These are phyloP conservation scores for Globisporangium nagaii DNA, from an alignment of 352 stramenopile genomes.

Conservation along the genomic window DNA sequence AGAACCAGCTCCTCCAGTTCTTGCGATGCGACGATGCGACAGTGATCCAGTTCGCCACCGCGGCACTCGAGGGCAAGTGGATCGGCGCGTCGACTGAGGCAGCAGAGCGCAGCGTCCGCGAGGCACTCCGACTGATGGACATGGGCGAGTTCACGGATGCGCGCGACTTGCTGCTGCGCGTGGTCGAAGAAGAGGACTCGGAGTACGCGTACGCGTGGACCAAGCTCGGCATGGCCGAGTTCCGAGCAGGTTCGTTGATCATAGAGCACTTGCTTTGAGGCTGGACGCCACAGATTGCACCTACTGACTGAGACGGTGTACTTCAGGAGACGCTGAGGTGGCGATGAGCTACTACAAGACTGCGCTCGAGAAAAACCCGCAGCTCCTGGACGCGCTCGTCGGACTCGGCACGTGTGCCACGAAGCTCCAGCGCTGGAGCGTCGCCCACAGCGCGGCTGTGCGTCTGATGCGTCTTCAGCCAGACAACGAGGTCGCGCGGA, in stretches of 20 bases:
- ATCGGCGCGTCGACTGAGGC: constrained; percentile 44
- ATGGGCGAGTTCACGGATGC: constrained; percentile 30
- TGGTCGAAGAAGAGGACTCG: constrained; percentile 37
- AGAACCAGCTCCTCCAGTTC: constrained; percentile 58
- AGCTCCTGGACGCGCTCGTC: constrained; percentile 61
- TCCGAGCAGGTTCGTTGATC: constrained; percentile 37
- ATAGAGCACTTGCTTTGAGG: no score
- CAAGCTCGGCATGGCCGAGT: constrained; percentile 67
- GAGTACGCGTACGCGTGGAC: constrained; percentile 68
- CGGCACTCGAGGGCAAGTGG: constrained; percentile 70
- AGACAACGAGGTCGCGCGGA: constrained; percentile 48
- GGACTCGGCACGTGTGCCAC: constrained; percentile 72
- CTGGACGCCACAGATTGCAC: background rate
- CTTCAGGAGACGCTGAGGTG: constrained; percentile 38
- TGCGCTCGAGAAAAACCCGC: constrained; percentile 61
- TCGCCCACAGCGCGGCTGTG: constrained; percentile 49
- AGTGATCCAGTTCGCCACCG: constrained; percentile 65
- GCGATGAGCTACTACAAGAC: constrained; percentile 56
- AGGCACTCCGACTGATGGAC: constrained; percentile 38
- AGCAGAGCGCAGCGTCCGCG: constrained; percentile 32
- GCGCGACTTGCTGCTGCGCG: constrained; percentile 34
- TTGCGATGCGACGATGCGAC: constrained; percentile 61
- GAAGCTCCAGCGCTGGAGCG: constrained; percentile 53
- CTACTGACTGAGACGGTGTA: background rate
- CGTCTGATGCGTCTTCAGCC: constrained; percentile 59